Conservation (phyloP, 1,139 yeast species). For the Pichia sp. region DNA sequence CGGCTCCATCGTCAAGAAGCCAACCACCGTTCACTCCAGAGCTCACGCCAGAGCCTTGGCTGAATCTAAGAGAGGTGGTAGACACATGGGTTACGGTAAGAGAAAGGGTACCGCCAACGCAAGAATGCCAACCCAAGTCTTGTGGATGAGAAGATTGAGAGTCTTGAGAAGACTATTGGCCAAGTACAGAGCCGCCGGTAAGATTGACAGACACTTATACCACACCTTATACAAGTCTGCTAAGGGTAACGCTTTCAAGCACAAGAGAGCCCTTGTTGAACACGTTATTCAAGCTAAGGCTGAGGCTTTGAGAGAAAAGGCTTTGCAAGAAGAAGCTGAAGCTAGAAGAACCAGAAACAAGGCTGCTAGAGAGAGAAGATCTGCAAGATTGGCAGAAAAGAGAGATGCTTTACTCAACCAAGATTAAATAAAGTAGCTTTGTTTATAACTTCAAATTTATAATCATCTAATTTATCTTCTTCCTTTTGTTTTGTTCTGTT, state of each 20-base stretch:
- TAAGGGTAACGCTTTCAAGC: slow-evolving; percentile 99
- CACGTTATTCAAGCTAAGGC: slow-evolving; percentile 99
- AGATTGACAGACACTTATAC: slow-evolving; percentile 99
- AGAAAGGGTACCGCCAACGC: slow-evolving; percentile 99
- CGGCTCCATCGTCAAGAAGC: slow-evolving; percentile 98
- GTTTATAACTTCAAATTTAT: neutral
- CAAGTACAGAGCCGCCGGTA: slow-evolving; percentile 99
- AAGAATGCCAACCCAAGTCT: slow-evolving; percentile 96
- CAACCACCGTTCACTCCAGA: slow-evolving; percentile 96
- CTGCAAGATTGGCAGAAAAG: slow-evolving; percentile 96
- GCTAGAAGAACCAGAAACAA: slow-evolving; percentile 99
- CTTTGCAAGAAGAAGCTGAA: slow-evolving; percentile 98
- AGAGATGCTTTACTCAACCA: slow-evolving; percentile 79
- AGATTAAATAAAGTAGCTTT: slow-evolving; percentile 13
- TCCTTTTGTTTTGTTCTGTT: neutral
- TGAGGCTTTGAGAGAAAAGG: slow-evolving; percentile 99
- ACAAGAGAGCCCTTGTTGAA: slow-evolving; percentile 99
- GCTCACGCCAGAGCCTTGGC: slow-evolving; percentile 97
- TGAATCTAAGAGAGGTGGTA: slow-evolving; percentile 97
- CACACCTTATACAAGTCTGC: slow-evolving; percentile 95
- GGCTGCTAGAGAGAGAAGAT: slow-evolving; percentile 99
- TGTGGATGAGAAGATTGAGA: slow-evolving; percentile 99
- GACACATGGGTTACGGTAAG: slow-evolving; percentile 99
- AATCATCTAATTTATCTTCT: neutral
- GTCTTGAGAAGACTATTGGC: slow-evolving; percentile 98